Base-by-base conservation (phyloP, 129 eudicot genomes). In the Artemisia annua region DNA sequence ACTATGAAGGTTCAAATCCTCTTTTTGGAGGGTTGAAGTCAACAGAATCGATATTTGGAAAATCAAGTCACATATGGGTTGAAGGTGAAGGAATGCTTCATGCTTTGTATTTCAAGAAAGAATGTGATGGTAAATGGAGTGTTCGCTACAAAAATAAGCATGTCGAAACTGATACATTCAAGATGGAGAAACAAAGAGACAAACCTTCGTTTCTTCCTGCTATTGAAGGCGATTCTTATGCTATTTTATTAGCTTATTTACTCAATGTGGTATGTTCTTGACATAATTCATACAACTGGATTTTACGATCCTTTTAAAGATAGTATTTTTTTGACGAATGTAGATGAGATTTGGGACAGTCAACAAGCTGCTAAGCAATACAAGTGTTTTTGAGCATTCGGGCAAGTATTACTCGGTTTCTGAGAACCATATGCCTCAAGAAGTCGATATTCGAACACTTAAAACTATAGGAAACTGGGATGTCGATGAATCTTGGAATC, bases 61-160 rank as follows among this genome's bases (percentile, higher is more conserved):
- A 79, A 73, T 78, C 96, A 70, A 84, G 87, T 70, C 83, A 87
- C 67, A 74, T 77, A 12, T 89, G 96, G 96, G 81, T 89, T 56
- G 96, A 89, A 84, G 96, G 96, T 59, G 96, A 89, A 84, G 96
- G 96, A 18, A 87, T 89, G 96, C 86, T 89, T 71, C 96, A 89
- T 83, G 90, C 87, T 63, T 67, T 87, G 12, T 89, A 87, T 59
- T 85, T 89, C 11, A 74, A 62, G 46, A 87, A 78, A 80, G 79
- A 85, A 11, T 19, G 35, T 3, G 50, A 48, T 66, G 96, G 85
- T 17, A 75, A 28, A 48, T 87, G 87, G 90, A 70, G 19, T 12
- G 18, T 80, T 32, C 44, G 35, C 3, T 89, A 87, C 83, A 87
- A 79, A 43, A 89, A 85, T 80, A 87, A 68, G 68, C 73, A 84